Evolutionary conservation across 768 basidiomycete genomes (phyloP).

Genomic region (Kondoa subrosea): DNA sequence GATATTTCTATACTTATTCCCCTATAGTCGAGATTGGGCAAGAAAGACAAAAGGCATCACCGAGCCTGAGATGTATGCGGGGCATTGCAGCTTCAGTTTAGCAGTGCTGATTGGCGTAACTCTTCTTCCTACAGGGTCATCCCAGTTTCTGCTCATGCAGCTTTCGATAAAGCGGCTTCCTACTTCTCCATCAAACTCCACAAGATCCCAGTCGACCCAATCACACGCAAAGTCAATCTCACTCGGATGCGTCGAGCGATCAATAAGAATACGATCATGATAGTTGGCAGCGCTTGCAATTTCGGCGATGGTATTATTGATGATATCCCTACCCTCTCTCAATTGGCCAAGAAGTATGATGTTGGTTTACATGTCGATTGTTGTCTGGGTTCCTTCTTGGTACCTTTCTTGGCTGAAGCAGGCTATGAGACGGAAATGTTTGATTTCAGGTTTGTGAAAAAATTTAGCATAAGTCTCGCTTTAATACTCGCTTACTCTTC

Average conservation of each 20-base stretch:
- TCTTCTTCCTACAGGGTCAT: constrained; percentile 45
- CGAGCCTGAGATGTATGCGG: constrained; percentile 66
- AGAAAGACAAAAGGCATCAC: constrained; percentile 65
- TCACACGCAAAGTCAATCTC: constrained; percentile 61
- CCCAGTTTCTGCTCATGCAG: constrained; percentile 71
- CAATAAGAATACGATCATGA: constrained; percentile 78
- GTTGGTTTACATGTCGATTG: constrained; percentile 87
- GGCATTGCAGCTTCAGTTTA: constrained; percentile 24
- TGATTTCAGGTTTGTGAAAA: too few relatives aligned
- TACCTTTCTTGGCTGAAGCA: constrained; percentile 66
- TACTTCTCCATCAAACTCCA: constrained; percentile 85
- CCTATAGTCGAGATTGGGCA: constrained; percentile 59
- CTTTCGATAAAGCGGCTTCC: constrained; percentile 74
- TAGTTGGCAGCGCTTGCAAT: constrained; percentile 68
- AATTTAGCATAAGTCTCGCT: too few relatives aligned
- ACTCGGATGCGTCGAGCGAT: constrained; percentile 68
- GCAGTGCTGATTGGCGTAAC: background rate
- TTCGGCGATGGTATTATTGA: constrained; percentile 36
- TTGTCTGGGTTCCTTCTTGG: constrained; percentile 69
- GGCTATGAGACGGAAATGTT: constrained; percentile 40
- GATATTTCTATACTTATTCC: background rate
- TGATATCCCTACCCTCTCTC: constrained; percentile 57
- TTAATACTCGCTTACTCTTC: too few relatives aligned
- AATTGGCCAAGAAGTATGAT: constrained; percentile 54
- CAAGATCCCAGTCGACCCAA: constrained; percentile 58